Evolutionary conservation across 495 filamentous ascomycete species (phyloP).

Genomic region (Schizothecium vesticola): DNA sequence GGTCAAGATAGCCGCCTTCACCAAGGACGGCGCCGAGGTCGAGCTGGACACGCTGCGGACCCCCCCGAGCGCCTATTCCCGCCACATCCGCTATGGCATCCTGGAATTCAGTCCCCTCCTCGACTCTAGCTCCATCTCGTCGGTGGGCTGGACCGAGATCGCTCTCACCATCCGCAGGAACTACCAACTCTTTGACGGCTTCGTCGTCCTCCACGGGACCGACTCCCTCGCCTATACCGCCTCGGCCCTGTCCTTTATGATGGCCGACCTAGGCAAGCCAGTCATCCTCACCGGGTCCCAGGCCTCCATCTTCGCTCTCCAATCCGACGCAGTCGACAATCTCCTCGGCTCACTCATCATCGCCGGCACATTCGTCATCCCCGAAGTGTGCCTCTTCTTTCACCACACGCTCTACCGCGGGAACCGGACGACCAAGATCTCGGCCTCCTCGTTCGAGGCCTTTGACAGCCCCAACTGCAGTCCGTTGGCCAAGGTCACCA

Average conservation of each 20-base stretch:
- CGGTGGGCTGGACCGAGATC: constrained; percentile 85
- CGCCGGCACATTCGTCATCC: constrained; percentile 92
- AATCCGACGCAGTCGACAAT: constrained; percentile 96
- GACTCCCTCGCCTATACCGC: constrained; percentile 90
- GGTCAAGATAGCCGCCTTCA: constrained; percentile 35
- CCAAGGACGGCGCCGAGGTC: constrained; percentile 34
- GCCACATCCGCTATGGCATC: constrained; percentile 78
- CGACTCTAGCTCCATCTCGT: constrained; percentile 88
- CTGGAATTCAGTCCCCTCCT: constrained; percentile 83
- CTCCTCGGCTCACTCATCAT: constrained; percentile 87
- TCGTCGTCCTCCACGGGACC: constrained; percentile 94
- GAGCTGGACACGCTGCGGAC: constrained; percentile 61
- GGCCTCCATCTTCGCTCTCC: constrained; percentile 84
- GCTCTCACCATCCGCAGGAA: constrained; percentile 64
- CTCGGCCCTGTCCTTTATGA: constrained; percentile 91
- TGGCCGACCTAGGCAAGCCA: constrained; percentile 85
- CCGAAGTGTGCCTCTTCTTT: constrained; percentile 95
- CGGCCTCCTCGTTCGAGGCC: constrained; percentile 77
- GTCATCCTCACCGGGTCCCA: constrained; percentile 90
- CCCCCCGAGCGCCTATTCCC: constrained; percentile 72
- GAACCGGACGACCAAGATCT: constrained; percentile 85
- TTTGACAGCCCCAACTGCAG: constrained; percentile 82
- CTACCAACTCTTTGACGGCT: constrained; percentile 88
- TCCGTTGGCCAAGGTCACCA: constrained; percentile 74
- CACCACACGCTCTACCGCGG: constrained; percentile 88